Conservation (phyloP, 1,284 basidiomycete species). For the Ustilago cynodontis region DNA sequence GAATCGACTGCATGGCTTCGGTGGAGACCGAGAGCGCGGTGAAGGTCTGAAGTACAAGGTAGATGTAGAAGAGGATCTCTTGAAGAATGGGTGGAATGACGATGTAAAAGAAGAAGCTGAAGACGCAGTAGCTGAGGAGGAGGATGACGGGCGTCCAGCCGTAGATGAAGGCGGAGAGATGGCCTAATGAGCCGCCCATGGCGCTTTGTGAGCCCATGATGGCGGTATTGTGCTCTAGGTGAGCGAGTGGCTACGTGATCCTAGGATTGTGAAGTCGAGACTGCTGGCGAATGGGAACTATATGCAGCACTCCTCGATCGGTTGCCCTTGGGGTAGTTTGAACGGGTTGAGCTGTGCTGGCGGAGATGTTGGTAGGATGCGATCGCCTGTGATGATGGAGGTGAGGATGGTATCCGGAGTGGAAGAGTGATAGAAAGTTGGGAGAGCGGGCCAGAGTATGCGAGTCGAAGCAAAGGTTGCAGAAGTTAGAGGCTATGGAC, state of each 20-base stretch:
- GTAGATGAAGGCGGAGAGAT: conserved; percentile 51
- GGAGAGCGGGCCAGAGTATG: background rate
- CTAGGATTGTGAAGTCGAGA: no score
- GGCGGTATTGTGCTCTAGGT: background rate
- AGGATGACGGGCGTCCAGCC: conserved; percentile 57
- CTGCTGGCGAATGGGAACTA: background rate
- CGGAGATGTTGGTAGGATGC: no score
- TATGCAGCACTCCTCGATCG: no score
- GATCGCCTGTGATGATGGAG: background rate
- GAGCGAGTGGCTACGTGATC: background rate
- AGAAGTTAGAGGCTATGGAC: background rate
- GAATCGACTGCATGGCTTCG: conserved; percentile 59
- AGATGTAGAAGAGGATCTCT: conserved; percentile 58
- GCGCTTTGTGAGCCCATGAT: conserved; percentile 20
- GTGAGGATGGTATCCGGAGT: background rate
- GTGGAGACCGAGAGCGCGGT: conserved; percentile 54
- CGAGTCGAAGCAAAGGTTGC: background rate
- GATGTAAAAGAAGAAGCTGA: conserved; percentile 58
- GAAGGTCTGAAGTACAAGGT: conserved; percentile 53
- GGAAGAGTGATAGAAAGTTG: background rate
- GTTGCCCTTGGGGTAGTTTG: no score
- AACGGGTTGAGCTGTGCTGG: no score
- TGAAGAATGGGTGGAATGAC: conserved; percentile 54
- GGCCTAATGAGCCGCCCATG: conserved; percentile 27
- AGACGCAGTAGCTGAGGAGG: conserved; percentile 38